phyloP scores from a whole-genome alignment of 106 monocot species.

The Platanthera zijinensis region DNA sequence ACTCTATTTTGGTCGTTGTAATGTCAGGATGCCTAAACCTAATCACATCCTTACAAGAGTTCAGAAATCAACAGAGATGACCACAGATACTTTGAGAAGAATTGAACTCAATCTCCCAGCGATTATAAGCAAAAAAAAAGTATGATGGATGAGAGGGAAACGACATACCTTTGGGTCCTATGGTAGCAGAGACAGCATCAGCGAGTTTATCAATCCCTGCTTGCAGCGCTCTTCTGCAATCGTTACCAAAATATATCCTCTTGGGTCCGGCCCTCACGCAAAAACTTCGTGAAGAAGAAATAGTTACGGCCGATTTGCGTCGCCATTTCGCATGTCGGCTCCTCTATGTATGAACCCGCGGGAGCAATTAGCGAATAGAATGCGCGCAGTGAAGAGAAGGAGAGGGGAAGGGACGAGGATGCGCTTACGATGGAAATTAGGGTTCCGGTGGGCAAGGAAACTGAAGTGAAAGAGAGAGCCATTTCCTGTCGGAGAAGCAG shows the following conservation, averaged over 20 bases:
- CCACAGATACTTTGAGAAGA: neutral
- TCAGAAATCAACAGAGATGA: neutral
- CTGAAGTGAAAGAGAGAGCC: neutral
- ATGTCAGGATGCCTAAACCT: neutral
- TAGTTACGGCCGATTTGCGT: neutral
- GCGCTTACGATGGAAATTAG: neutral
- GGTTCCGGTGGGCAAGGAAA: neutral
- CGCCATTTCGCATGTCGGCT: conserved; percentile 8
- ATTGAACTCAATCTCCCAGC: neutral
- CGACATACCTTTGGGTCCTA: conserved; percentile 79
- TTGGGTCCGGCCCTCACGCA: conserved; percentile 57
- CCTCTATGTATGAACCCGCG: conserved; percentile 11
- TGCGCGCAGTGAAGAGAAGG: neutral
- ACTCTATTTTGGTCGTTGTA: neutral
- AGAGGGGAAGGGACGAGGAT: neutral
- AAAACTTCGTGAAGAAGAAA: conserved; percentile 14
- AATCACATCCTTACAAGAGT: neutral
- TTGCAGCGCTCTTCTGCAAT: conserved; percentile 54
- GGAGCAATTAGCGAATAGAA: neutral
- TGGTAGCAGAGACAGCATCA: conserved; percentile 78
- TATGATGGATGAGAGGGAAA: neutral
- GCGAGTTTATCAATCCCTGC: conserved; percentile 89
- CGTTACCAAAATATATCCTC: conserved; percentile 54
- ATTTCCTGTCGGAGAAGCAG: neutral
- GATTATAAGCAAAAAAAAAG: neutral